Evolutionary conservation across 179 eudicot species (phyloP).

Genomic region (Amaranthus tricolor): DNA sequence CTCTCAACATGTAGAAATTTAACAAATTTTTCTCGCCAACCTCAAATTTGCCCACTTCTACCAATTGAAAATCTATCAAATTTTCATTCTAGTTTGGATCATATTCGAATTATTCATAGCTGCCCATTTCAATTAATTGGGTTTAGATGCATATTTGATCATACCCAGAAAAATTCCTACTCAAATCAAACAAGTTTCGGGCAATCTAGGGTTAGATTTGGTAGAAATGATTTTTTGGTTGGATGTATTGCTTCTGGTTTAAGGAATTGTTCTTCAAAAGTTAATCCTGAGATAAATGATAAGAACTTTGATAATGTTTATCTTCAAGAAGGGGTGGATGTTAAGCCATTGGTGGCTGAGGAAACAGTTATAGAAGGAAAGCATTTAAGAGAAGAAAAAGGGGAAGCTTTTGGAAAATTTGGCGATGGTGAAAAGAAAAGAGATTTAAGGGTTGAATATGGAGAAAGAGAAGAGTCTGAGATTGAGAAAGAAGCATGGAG

Average conservation of each 20-base stretch:
- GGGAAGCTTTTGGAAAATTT: conserved; percentile 24
- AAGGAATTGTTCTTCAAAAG: conserved; percentile 50
- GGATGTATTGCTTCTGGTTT: conserved; percentile 30
- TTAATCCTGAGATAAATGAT: conserved; percentile 45
- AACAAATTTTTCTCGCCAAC: conserved; percentile 21
- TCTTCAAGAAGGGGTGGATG: conserved; percentile 52
- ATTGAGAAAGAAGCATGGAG: conserved; percentile 88
- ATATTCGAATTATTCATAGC: conserved; percentile 25
- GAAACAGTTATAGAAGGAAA: conserved; percentile 27
- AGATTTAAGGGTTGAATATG: conserved; percentile 23
- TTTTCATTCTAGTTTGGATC: conserved; percentile 21
- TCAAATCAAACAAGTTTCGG: conserved; percentile 36
- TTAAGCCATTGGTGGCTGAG: conserved; percentile 60
- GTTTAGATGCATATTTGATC: conserved; percentile 18
- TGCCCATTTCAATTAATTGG: conserved; percentile 35
- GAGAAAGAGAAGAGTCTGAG: conserved; percentile 52
- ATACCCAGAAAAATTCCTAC: conserved; percentile 32
- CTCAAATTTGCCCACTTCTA: conserved; percentile 27
- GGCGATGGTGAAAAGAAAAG: conserved; percentile 27
- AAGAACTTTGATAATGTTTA: conserved; percentile 55
- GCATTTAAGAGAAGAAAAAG: conserved; percentile 10
- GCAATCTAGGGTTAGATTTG: conserved; percentile 31
- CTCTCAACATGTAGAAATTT: conserved; percentile 32
- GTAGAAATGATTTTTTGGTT: conserved; percentile 24
- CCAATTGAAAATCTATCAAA: conserved; percentile 18